These are phyloP conservation scores for Globisporangium barbulae DNA, from an alignment of 352 stramenopile genomes.

Conservation along the genomic window DNA sequence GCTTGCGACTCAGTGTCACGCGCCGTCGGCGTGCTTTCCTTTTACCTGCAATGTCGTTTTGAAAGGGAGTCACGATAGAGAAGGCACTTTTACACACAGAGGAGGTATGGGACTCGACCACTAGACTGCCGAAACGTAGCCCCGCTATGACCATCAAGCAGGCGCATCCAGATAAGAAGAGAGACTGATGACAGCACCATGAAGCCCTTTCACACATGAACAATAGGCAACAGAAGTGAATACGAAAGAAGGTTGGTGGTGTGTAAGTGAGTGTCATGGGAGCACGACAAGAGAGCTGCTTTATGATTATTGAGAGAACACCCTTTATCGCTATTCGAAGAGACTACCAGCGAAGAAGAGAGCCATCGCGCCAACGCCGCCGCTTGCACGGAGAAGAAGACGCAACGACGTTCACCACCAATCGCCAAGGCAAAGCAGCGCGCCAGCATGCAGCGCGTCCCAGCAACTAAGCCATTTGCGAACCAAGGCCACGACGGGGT, in stretches of 20 bases:
- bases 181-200: too few relatives aligned
- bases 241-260: not conserved
- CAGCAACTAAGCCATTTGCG: conserved; percentile 16
- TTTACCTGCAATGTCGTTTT: not conserved
- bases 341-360: not conserved
- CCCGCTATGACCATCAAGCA: too few relatives aligned
- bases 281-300: conserved; percentile 12
- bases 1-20: not conserved
- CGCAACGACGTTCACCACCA: conserved; percentile 2
- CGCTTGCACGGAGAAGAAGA: too few relatives aligned
- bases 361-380: not conserved
- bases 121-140: too few relatives aligned
- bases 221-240: not conserved
- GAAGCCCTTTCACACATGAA: not conserved
- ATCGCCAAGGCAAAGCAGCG: not conserved
- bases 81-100: too few relatives aligned
- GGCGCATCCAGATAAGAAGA: too few relatives aligned
- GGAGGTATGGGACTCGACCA: too few relatives aligned
- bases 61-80: not conserved
- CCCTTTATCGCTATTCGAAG: conserved; percentile 2
- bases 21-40: not conserved
- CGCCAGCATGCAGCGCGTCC: not conserved
- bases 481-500: conserved; percentile 9
- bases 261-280: conserved; percentile 11
- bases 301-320: conserved; percentile 7